Evolutionary conservation across 169 alveolate genomes (phyloP), one percentile per base, ranked within the genome.

Genomic region (Cyclospora cayetanensis): DNA sequence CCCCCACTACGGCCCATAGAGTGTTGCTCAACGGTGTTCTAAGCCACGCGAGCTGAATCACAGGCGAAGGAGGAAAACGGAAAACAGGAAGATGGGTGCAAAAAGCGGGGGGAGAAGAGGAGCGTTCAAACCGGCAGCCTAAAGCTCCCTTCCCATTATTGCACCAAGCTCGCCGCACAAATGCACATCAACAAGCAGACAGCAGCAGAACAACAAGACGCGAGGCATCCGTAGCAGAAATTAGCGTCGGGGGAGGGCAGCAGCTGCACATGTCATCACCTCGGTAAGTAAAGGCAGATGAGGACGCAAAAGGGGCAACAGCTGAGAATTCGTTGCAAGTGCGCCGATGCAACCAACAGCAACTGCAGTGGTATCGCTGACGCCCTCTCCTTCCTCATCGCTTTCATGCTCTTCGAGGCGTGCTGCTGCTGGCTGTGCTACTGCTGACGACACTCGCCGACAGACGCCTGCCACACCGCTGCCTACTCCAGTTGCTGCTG

Each of bases 271-370:
- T n/a, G n/a, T n/a, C n/a, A n/a, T n/a, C 37, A 42, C 85, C 85
- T 74, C 85, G 1, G 85, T 74, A 20, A 74, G 25, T 29, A 74
- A 41, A 0, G 85, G 85, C 1, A 74, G 85, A 39, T 74, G 85
- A 12, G 85, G 85, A 25, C 85, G 85, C 85, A 74, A 39, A 55
- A 74, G 37, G 27, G 85, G 85, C 55, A 74, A 63, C 85, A 74
- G 60, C 39, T 74, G 85, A 4, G 85, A 63, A 63, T 31, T 74
- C 42, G 85, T 37, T 37, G 85, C 85, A 20, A 74, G 37, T 2
- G 85, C 85, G 65, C 85, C 85, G 5, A 74, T 39, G 39, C 85
- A 74, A 12, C 85, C 85, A 22, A 74, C 85, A 41, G 85, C 85
- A 74, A 74, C 85, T 25, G 85, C 85, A 41, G 85, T 74, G 0